A percentile compares a stretch with the other conserved stretches of the same genome.
Conservation (phyloP, 1,284 basidiomycete genomes). For the Vanrija humicola region DNA sequence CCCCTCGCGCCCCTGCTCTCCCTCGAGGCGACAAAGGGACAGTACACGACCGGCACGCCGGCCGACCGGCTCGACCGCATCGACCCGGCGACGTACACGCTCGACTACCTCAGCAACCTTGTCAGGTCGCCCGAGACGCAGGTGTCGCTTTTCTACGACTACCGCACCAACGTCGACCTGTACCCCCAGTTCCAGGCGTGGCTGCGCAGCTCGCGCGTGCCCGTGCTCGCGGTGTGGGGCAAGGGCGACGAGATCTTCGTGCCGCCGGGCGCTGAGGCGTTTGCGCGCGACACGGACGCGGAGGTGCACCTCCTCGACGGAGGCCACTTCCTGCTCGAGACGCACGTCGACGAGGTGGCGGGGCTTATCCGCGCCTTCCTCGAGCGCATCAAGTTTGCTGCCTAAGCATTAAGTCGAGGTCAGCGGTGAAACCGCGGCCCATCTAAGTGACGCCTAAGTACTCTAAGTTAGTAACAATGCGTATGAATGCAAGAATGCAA, state of each 20-base stretch:
- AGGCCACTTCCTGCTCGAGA: conserved; percentile 55
- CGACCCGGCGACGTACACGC: conserved; percentile 37
- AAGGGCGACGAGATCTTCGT: conserved; percentile 53
- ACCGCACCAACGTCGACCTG: conserved; percentile 50
- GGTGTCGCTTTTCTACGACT: conserved; percentile 53
- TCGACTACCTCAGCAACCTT: conserved; percentile 49
- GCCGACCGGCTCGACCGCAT: conserved; percentile 2
- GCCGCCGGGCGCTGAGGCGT: conserved; percentile 53
- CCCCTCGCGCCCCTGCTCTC: neutral
- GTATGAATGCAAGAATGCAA: no score
- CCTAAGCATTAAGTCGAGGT: no score
- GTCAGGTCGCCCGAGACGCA: conserved; percentile 47
- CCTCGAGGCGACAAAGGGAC: conserved; percentile 9
- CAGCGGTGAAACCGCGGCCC: neutral
- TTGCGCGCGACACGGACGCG: conserved; percentile 49
- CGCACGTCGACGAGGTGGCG: conserved; percentile 35
- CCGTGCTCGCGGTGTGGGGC: conserved; percentile 55
- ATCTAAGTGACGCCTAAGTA: neutral
- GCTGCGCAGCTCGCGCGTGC: conserved; percentile 48
- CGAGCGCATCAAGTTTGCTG: neutral
- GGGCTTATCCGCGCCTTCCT: conserved; percentile 22
- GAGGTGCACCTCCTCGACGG: conserved; percentile 51
- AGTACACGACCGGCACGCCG: conserved; percentile 23
- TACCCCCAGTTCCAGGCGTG: conserved; percentile 55
- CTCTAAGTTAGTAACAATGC: no score